A percentile compares a stretch with the other conserved stretches of the same genome.
Conservation (phyloP, 257 asterid genomes). For the Buddleja alternifolia region DNA sequence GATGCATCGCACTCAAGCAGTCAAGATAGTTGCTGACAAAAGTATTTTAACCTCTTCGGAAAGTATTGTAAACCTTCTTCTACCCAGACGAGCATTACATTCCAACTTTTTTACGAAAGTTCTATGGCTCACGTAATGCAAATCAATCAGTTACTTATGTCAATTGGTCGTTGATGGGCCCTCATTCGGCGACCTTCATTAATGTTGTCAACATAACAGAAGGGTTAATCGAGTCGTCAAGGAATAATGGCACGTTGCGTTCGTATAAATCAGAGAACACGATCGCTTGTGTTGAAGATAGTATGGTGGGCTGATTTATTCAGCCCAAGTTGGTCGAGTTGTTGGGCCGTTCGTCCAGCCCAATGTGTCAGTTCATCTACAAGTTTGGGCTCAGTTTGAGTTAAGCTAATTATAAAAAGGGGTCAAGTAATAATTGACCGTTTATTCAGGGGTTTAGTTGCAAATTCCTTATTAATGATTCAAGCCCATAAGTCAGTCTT, state of each 20-base stretch:
- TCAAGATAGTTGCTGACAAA: slow-evolving; percentile 69
- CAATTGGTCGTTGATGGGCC: slow-evolving; percentile 78
- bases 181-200: slow-evolving; percentile 75
- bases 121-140: slow-evolving; percentile 59
- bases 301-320: too few species aligned
- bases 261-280: slow-evolving; percentile 57
- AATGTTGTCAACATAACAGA: slow-evolving; percentile 62
- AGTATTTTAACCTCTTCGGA: slow-evolving; percentile 68
- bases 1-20: slow-evolving; percentile 71
- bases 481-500: too few species aligned
- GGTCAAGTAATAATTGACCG: too few species aligned
- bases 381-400: too few species aligned
- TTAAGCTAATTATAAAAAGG: too few species aligned
- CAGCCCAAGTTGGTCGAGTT: too few species aligned
- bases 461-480: too few species aligned
- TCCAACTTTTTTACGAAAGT: slow-evolving; percentile 72
- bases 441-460: too few species aligned
- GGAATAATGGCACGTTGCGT: slow-evolving; percentile 64
- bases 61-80: slow-evolving; percentile 74
- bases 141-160: slow-evolving; percentile 87
- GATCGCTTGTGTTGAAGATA: too few species aligned
- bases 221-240: slow-evolving; percentile 52
- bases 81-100: slow-evolving; percentile 95
- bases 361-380: too few species aligned
- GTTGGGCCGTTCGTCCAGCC: too few species aligned